phyloP scores from a whole-genome alignment of 2,329 filamentous ascomycete genomes.

The Fusarium chlamydosporum region DNA sequence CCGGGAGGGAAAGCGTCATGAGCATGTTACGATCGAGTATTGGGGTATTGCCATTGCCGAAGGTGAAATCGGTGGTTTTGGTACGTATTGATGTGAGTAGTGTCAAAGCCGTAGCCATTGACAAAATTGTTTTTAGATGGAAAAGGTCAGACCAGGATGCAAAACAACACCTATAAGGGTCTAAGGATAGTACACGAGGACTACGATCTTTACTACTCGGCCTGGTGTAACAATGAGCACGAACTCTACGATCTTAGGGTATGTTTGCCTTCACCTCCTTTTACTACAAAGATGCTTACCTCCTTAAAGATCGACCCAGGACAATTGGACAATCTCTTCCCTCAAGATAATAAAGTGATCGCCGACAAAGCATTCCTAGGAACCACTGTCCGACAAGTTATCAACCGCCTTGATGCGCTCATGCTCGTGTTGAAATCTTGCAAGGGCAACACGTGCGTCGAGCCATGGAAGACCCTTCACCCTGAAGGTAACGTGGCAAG shows the following conservation, averaged over 20 bases:
- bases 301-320: conserved; percentile 63
- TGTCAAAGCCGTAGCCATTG: conserved; percentile 1
- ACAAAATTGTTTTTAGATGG: conserved; percentile 36
- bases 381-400: conserved; percentile 55
- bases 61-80: conserved; percentile 52
- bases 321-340: conserved; percentile 63
- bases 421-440: conserved; percentile 74
- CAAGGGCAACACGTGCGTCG: conserved; percentile 65
- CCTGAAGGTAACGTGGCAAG: conserved; percentile 65
- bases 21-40: conserved; percentile 71
- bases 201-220: conserved; percentile 75
- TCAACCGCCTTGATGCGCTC: conserved; percentile 69
- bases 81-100: conserved; percentile 24
- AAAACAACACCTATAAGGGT: conserved; percentile 73
- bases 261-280: background rate
- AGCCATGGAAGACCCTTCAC: conserved; percentile 71
- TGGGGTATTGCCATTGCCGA: conserved; percentile 64
- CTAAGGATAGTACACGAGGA: conserved; percentile 66
- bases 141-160: conserved; percentile 28
- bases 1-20: conserved; percentile 54
- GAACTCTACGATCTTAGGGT: conserved; percentile 75
- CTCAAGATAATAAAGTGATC: background rate
- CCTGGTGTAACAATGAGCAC: conserved; percentile 78
- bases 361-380: conserved; percentile 36
- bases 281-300: conserved; percentile 12